Evolutionary conservation across 306 rosid genomes (phyloP), one percentile per base, ranked within the genome.

Genomic region (Mimosa pudica): DNA sequence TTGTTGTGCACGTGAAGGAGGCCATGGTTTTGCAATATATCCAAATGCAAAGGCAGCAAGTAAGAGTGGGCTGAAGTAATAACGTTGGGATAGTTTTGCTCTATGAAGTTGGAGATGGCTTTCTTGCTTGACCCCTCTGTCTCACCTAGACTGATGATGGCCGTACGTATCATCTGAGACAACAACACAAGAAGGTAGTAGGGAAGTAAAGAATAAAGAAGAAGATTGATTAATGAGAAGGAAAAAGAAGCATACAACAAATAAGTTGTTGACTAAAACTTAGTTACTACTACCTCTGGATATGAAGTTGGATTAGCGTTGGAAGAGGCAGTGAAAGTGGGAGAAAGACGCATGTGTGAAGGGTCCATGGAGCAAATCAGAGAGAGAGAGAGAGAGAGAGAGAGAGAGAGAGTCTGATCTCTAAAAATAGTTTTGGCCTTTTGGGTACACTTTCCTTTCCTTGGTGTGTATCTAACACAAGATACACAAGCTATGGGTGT

Each of bases 21-120:
- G 18, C 90, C 94, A 0, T 17, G 51, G 52, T 18, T 76, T 60
- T 85, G 87, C 85, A 93, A 80, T 5, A 84, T 87, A 81, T 85
- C 84, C 42, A 93, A 92, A 45, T 90, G 87, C 58, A 85, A 86
- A 71, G 88, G 84, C 78, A 93, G 84, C 71, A 89, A 7, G 48
- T 86, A 32, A 0, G 83, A 3, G 88, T 86, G 90, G 38, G 79
- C 81, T 0, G 89, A 54, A 0, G 92, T 96, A 33, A 90, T 96
- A 33, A 90, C 90, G 58, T 72, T 75, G 5, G 60, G 8, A 86
- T 88, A 88, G 6, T 42, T 70, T 68, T 80, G 86, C 76, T 89
- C 89, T 55, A 93, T 90, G 85, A 84, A 90, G 82, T 89, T 93
- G 0, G 80, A 86, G 47, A 93, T 93, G 0, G 97, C 96, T 41